A percentile compares a stretch with the other conserved stretches of the same genome.
These are phyloP conservation scores for Aphanomyces euteiches DNA, from an alignment of 352 stramenopile genomes.

Conservation along the genomic window DNA sequence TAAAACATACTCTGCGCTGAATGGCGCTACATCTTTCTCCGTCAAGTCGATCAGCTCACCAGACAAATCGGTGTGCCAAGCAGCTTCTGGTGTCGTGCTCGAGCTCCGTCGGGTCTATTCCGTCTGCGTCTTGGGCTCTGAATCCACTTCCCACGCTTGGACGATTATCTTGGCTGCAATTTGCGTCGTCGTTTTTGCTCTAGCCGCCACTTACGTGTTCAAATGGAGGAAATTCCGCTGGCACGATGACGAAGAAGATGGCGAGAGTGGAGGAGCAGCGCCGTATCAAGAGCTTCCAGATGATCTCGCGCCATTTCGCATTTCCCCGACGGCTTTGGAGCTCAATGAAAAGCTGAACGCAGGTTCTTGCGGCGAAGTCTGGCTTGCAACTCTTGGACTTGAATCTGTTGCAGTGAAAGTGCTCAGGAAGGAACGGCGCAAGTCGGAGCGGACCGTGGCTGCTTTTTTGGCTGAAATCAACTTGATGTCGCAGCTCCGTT, in stretches of 20 bases:
- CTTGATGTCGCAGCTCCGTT: constrained; percentile 71
- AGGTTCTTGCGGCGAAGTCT: constrained; percentile 76
- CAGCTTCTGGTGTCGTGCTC: not conserved
- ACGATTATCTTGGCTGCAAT: not conserved
- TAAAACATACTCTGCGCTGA: not conserved
- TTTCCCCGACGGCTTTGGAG: not conserved
- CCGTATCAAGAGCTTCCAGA: not conserved
- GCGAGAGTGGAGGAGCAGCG: not conserved
- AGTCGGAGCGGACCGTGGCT: constrained; percentile 75
- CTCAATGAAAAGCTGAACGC: constrained; percentile 45
- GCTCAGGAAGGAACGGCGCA: constrained; percentile 71
- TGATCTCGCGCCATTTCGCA: not conserved
- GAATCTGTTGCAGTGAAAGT: constrained; percentile 72
- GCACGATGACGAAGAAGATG: not conserved
- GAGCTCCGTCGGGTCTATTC: not conserved
- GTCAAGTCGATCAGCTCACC: not conserved
- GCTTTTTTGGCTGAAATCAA: constrained; percentile 79
- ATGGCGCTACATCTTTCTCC: not conserved
- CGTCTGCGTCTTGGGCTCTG: not conserved
- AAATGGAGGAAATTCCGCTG: no score
- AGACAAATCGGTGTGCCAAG: not conserved
- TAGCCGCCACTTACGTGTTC: not conserved
- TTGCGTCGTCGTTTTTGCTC: not conserved
- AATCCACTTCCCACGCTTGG: not conserved
- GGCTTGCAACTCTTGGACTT: constrained; percentile 69